A percentile compares a stretch with the other conserved stretches of the same genome.
Evolutionary conservation across 768 basidiomycete genomes (phyloP).

Genomic region (Psilocybe cubensis): DNA sequence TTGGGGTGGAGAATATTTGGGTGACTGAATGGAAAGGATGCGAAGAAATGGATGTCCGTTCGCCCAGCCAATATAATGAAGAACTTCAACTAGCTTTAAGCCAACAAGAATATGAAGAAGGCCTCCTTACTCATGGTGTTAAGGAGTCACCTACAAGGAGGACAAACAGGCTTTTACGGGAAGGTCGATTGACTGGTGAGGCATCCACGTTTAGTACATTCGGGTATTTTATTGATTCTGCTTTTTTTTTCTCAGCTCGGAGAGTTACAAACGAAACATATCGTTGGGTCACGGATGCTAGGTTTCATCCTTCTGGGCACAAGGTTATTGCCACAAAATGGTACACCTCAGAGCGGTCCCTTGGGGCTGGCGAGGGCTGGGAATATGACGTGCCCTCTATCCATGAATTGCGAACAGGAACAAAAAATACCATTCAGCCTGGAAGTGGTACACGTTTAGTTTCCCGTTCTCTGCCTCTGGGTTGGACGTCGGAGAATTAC

Average conservation of each 20-base stretch:
- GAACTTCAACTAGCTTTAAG: slow-evolving; percentile 36
- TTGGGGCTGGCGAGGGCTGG: slow-evolving; percentile 79
- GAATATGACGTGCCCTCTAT: slow-evolving; percentile 58
- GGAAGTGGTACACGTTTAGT: slow-evolving; percentile 59
- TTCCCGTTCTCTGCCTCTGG: slow-evolving; percentile 58
- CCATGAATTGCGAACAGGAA: slow-evolving; percentile 26
- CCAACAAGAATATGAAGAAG: slow-evolving; percentile 45
- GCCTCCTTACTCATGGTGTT: slow-evolving; percentile 49
- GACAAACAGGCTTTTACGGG: slow-evolving; percentile 51
- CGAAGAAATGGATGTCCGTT: slow-evolving; percentile 55
- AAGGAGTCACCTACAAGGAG: slow-evolving; percentile 54
- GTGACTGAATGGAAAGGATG: slow-evolving; percentile 70
- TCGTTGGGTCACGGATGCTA: slow-evolving; percentile 69
- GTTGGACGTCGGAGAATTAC: slow-evolving; percentile 65
- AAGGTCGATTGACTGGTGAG: slow-evolving; percentile 57
- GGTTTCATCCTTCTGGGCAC: slow-evolving; percentile 68
- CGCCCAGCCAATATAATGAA: slow-evolving; percentile 20
- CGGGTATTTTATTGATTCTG: neutral
- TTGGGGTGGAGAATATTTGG: slow-evolving; percentile 81
- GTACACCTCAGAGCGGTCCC: slow-evolving; percentile 66
- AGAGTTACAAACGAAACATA: slow-evolving; percentile 77
- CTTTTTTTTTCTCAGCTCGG: slow-evolving; percentile 31
- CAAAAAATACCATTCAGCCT: slow-evolving; percentile 29
- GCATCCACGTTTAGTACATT: neutral
- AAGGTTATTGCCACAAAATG: slow-evolving; percentile 77